These are phyloP conservation scores for Solanum tarapatanum DNA, from an alignment of 257 asterid species.

Conservation along the genomic window DNA sequence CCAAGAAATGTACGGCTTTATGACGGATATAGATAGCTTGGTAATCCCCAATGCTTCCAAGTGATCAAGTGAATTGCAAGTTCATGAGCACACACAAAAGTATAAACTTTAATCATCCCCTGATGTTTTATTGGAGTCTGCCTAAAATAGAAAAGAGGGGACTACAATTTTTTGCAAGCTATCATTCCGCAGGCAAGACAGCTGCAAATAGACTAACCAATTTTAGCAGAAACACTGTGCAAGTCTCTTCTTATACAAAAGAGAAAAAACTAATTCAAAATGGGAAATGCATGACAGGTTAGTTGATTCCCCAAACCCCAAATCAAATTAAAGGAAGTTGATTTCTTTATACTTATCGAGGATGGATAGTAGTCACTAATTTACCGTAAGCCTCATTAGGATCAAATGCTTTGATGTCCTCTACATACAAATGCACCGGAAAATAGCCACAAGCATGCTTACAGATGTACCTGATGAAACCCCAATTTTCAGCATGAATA, in stretches of 20 bases:
- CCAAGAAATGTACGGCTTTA: neutral
- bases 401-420: slow-evolving; percentile 89
- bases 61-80: neutral
- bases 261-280: no score
- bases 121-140: neutral
- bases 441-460: slow-evolving; percentile 85
- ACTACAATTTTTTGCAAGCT: neutral
- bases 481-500: neutral
- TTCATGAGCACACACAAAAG: neutral
- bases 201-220: neutral
- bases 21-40: no score
- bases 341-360: no score
- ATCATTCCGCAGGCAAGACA: neutral
- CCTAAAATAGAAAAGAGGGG: neutral
- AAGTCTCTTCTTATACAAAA: neutral
- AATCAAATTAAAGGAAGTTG: neutral
- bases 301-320: neutral
- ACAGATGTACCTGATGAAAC: slow-evolving; percentile 62
- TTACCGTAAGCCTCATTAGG: slow-evolving; percentile 87
- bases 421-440: slow-evolving; percentile 72
- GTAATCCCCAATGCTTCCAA: neutral
- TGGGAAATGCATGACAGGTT: no score
- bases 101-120: no score
- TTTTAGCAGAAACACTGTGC: neutral
- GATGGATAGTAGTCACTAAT: neutral